Percentiles rank a stretch among this genome's conserved stretches.
Conservation (phyloP, 768 basidiomycete genomes). For the Auriscalpium vulgare region DNA sequence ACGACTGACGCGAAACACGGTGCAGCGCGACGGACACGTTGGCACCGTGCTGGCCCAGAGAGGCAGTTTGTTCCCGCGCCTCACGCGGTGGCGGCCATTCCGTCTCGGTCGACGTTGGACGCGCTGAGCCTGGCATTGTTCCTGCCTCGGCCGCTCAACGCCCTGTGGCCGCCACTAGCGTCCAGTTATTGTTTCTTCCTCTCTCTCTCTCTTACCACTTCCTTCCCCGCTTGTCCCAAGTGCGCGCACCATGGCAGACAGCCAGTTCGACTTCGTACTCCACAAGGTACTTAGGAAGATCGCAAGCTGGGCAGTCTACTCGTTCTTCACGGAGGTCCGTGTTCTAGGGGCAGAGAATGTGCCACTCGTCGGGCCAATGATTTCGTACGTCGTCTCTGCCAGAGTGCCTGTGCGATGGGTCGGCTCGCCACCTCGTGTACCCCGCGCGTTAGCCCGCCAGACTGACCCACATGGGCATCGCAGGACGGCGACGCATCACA, state of each 20-base stretch:
- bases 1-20: not conserved
- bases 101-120: not conserved
- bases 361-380: constrained; percentile 80
- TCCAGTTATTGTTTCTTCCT: not conserved
- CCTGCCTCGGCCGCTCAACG: not conserved
- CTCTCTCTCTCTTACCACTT: not conserved
- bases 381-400: constrained; percentile 57
- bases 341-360: constrained; percentile 87
- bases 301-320: constrained; percentile 66
- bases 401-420: not conserved
- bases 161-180: not conserved
- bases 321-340: constrained; percentile 85
- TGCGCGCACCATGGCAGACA: constrained; percentile 18
- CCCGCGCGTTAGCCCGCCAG: too few relatives aligned
- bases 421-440: not conserved
- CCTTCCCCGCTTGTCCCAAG: not conserved
- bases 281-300: constrained; percentile 68
- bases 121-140: not conserved
- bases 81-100: not conserved
- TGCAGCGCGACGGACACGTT: not conserved
- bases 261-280: constrained; percentile 33
- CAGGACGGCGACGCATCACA: constrained; percentile 84
- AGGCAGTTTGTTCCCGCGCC: constrained; percentile 6
- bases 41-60: not conserved
- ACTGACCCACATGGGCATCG: constrained; percentile 7